Conservation (phyloP, 352 stramenopile species). For the Pythium monospermum region DNA sequence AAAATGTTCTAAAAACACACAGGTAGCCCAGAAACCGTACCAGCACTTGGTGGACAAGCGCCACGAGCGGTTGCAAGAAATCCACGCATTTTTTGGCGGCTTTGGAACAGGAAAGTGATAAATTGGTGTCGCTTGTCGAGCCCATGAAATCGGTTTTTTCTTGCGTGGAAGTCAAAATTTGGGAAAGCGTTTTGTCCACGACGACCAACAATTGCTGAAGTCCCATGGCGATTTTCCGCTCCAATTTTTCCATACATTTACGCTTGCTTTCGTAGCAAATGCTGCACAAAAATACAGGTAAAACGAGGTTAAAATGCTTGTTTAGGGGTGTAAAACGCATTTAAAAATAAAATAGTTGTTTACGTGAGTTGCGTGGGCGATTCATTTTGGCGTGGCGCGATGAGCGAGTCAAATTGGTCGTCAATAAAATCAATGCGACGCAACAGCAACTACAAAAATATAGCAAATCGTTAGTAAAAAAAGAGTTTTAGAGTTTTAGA, state of each 20-base stretch:
- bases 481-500: not conserved
- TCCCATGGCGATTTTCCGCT: constrained; percentile 37
- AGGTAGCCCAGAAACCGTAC: constrained; percentile 29
- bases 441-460: constrained; percentile 39
- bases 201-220: constrained; percentile 55
- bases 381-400: constrained; percentile 33
- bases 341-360: constrained; percentile 6
- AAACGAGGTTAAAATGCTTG: not conserved
- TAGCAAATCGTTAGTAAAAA: not conserved
- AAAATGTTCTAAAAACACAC: not conserved
- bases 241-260: constrained; percentile 59
- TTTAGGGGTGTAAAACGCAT: not conserved
- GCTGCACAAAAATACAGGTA: constrained; percentile 16
- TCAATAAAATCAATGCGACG: constrained; percentile 58
- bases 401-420: constrained; percentile 43
- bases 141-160: constrained; percentile 77
- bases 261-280: constrained; percentile 78
- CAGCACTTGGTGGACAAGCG: constrained; percentile 42
- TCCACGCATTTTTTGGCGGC: constrained; percentile 66
- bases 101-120: constrained; percentile 65
- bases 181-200: constrained; percentile 51
- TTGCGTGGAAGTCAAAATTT: constrained; percentile 49
- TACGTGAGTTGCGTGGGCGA: constrained; percentile 77
- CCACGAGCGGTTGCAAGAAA: constrained; percentile 64
- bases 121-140: constrained; percentile 61